Evolutionary conservation across 257 asterid species (phyloP), one percentile per base, ranked within the genome.

Genomic region (Coffea eugenioides): DNA sequence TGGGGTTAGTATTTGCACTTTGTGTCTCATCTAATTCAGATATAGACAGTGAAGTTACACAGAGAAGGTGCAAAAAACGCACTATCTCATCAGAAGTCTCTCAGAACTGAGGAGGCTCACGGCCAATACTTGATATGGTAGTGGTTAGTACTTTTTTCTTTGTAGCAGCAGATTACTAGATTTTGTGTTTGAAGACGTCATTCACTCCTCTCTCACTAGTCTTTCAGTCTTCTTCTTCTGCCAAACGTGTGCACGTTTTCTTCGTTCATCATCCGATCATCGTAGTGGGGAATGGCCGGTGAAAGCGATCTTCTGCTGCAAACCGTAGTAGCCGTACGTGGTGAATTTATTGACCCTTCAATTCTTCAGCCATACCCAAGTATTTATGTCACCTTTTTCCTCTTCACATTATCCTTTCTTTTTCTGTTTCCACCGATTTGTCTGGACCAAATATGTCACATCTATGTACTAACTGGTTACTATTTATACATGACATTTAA

Each of bases 31-130:
- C 80, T 76, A 81, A 27, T 82, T 77, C 36, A 81, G 87, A 84
- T 73, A 78, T 77, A 79, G 89, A 86, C 74, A 85, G 86, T 68
- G 90, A 87, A 88, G 59, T 87, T 80, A 84, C 91, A 89, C 78
- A 74, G 6, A 45, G 62, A 86, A 80, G 82, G 87, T 71, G 74
- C 83, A 85, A 87, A 89, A 80, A 89, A 80, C 85, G 89, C 90
- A 90, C 89, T 85, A 88, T 90, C 88, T 86, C 87, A 86, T 87
- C 91, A 81, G 81, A 82, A 80, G 82, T 86, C 80, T 82, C 14
- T 79, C 89, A 84, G n/a, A 71, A 79, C 77, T 71, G 75, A 85
- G 83, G 71, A 84, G 86, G 71, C 87, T 80, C 83, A 82, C 80
- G 68, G 83, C 81, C 78, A 45, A 69, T 82, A 77, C 90, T 88